Evolutionary conservation across 306 rosid species (phyloP).

Genomic region (Vigna unguiculata): DNA sequence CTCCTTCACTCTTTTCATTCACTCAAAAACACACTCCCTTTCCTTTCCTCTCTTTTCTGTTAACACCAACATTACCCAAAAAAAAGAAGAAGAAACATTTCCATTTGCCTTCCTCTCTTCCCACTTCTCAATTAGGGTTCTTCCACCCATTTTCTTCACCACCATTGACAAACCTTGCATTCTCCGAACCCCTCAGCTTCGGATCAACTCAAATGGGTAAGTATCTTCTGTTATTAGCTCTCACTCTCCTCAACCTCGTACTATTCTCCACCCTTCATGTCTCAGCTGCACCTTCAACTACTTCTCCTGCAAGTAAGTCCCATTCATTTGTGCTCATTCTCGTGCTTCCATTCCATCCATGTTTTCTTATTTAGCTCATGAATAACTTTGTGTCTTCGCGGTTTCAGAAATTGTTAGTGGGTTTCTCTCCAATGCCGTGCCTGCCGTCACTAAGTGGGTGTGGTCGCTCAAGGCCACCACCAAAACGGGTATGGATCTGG

Average conservation of each 20-base stretch:
- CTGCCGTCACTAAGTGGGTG: constrained; percentile 72
- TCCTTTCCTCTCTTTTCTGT: constrained; percentile 34
- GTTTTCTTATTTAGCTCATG: constrained; percentile 35
- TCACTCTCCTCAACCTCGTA: constrained; percentile 50
- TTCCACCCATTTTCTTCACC: constrained; percentile 22
- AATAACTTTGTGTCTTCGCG: constrained; percentile 37
- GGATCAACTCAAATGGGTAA: constrained; percentile 60
- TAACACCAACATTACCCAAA: constrained; percentile 17
- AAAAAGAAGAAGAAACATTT: background rate
- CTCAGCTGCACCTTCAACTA: constrained; percentile 60
- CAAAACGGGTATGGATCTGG: constrained; percentile 77
- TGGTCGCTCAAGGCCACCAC: constrained; percentile 84
- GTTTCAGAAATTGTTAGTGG: constrained; percentile 72
- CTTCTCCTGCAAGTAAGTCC: constrained; percentile 75
- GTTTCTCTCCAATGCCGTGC: constrained; percentile 70
- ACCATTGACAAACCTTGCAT: constrained; percentile 54
- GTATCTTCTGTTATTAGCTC: constrained; percentile 44
- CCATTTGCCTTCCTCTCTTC: background rate
- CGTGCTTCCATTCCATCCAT: constrained; percentile 40
- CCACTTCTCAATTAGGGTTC: constrained; percentile 57
- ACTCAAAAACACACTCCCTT: constrained; percentile 42
- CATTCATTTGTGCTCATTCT: constrained; percentile 1
- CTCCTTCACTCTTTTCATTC: constrained; percentile 38
- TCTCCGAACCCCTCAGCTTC: constrained; percentile 29
- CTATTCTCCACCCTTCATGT: constrained; percentile 51